Conservation (phyloP, 2,329 filamentous ascomycete genomes). For the Fusarium sp. region DNA sequence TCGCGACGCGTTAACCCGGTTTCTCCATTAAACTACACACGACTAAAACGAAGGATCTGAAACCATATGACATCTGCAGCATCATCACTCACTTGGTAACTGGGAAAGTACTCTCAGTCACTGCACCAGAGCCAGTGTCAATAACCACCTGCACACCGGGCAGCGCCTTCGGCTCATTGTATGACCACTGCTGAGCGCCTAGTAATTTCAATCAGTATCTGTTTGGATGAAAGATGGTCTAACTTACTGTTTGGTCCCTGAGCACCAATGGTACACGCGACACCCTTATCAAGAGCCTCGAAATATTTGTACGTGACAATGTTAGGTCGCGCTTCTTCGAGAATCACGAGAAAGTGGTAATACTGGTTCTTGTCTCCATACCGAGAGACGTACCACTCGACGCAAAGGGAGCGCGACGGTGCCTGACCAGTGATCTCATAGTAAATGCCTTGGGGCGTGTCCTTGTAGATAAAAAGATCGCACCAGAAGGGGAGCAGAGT, state of each 20-base stretch:
- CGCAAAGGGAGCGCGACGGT: neutral
- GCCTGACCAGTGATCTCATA: conserved; percentile 1
- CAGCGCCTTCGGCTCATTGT: conserved; percentile 6
- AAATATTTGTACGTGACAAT: conserved; percentile 9
- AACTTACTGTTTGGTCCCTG: conserved; percentile 6
- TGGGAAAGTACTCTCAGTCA: neutral
- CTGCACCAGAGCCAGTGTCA: neutral
- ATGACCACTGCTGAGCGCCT: conserved; percentile 10
- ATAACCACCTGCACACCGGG: conserved; percentile 2
- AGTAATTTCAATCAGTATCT: neutral
- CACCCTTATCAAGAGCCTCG: conserved; percentile 3
- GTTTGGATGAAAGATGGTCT: too few species aligned
- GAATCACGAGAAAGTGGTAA: conserved; percentile 1
- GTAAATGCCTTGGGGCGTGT: conserved; percentile 5
- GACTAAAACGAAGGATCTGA: neutral
- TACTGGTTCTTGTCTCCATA: conserved; percentile 7
- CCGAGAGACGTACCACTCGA: conserved; percentile 8
- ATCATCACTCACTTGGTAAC: neutral
- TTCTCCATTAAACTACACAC: neutral
- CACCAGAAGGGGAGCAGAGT: conserved; percentile 9
- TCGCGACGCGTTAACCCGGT: neutral
- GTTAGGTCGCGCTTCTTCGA: conserved; percentile 5
- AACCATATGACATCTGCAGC: too few species aligned
- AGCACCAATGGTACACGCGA: neutral
- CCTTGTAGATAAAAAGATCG: conserved; percentile 3